Percentiles rank a stretch among this genome's conserved stretches.
These are phyloP conservation scores for Bruguiera parviflora DNA, from an alignment of 345 rosid species.

Conservation along the genomic window DNA sequence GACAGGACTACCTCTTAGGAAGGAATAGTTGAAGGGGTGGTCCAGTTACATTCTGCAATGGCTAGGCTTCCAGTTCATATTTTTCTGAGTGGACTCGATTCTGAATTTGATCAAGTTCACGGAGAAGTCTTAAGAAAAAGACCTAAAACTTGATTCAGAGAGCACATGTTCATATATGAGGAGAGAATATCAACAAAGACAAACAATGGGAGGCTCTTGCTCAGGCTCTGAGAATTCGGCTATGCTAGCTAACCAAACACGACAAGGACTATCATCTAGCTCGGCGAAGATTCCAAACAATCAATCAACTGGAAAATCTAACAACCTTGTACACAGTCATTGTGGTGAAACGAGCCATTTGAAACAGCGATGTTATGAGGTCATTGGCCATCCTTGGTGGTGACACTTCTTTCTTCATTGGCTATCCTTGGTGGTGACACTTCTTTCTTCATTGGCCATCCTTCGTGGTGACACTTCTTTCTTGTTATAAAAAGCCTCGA, in stretches of 20 bases:
- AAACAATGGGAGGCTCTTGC: not conserved
- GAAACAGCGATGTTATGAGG: not conserved
- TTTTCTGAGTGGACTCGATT: not conserved
- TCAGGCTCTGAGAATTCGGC: not conserved
- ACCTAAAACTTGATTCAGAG: not conserved
- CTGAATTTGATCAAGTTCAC: not conserved
- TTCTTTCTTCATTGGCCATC: not conserved
- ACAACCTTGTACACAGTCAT: not conserved
- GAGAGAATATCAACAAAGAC: not conserved
- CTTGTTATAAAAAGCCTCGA: not conserved
- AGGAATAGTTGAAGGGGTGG: too few relatives aligned
- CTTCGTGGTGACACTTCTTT: not conserved
- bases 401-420: not conserved
- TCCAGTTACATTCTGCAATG: not conserved
- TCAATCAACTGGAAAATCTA: not conserved
- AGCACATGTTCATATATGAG: not conserved
- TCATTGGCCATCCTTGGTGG: not conserved
- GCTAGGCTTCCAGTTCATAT: not conserved
- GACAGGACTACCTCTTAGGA: too few relatives aligned
- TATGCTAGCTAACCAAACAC: not conserved
- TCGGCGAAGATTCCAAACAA: not conserved
- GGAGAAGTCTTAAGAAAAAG: not conserved
- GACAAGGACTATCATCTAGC: too few relatives aligned
- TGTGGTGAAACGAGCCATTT: not conserved
- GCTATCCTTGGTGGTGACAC: not conserved